phyloP scores from a whole-genome alignment of 2,329 filamentous ascomycete genomes.

The Talaromyces marneffei region DNA sequence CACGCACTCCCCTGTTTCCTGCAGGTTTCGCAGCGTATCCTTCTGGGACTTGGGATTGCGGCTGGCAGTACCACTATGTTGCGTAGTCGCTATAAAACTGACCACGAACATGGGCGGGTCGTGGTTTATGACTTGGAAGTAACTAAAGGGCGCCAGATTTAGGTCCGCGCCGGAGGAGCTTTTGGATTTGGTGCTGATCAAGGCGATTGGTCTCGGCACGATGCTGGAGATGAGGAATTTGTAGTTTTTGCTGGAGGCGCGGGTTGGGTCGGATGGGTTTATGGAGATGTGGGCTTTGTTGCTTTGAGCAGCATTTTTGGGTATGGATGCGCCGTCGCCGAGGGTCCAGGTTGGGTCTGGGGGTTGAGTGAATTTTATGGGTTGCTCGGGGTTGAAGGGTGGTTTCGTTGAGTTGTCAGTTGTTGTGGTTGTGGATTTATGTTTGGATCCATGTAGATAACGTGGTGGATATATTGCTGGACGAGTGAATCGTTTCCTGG shows the following conservation, averaged over 20 bases:
- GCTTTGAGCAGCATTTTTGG: too few relatives aligned
- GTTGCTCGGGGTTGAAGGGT: slow-evolving; percentile 30
- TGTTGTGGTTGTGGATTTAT: neutral
- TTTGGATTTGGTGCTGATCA: slow-evolving; percentile 57
- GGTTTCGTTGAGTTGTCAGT: neutral
- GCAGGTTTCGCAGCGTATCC: slow-evolving; percentile 70
- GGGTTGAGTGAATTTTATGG: slow-evolving; percentile 36
- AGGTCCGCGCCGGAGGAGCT: slow-evolving; percentile 35
- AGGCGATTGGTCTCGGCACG: slow-evolving; percentile 72
- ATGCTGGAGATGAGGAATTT: slow-evolving; percentile 82
- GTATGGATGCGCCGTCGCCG: slow-evolving; percentile 33
- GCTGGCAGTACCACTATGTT: too few relatives aligned
- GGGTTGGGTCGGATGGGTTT: slow-evolving; percentile 68
- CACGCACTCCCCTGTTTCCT: slow-evolving; percentile 65
- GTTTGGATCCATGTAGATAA: neutral
- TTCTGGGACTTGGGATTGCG: slow-evolving; percentile 44
- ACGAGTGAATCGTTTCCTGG: neutral
- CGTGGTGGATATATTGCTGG: neutral
- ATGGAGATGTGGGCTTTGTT: slow-evolving; percentile 64
- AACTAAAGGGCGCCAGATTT: slow-evolving; percentile 84
- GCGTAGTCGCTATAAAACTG: slow-evolving; percentile 53
- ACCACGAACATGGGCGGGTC: slow-evolving; percentile 79
- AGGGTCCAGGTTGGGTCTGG: slow-evolving; percentile 39
- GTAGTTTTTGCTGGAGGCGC: slow-evolving; percentile 71
- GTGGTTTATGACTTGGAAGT: slow-evolving; percentile 76